Evolutionary conservation across 2,329 filamentous ascomycete species (phyloP), one percentile per base, ranked within the genome.

Genomic region (Penicillium freii): DNA sequence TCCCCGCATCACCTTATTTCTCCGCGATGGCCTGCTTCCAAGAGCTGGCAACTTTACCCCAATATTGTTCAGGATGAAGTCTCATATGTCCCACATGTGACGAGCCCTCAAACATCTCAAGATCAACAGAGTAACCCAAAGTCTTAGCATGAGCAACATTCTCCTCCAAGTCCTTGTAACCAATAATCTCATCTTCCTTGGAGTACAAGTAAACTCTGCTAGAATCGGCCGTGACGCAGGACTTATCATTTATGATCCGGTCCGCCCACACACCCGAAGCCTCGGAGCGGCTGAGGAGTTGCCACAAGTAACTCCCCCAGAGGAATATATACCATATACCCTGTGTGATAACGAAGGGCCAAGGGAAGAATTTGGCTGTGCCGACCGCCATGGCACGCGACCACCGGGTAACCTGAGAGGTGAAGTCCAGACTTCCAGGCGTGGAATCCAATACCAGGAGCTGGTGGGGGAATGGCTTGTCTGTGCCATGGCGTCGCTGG

Each of bases 71-170:
- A 1, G 81, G 79, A 54, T 85, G 80, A 69, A 79, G 72, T 19
- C 81, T 75, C 74, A 88, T 81, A 66, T 88, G 84, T 1, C 82
- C 84, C 19, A 86, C 85, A 69, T 89, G 86, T 1, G 79, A 73
- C 49, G 81, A 85, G 4, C 80, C 81, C 49, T 84, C 78, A 60
- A 88, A 88, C 31, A 80, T 65, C 56, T 83, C 81, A 21, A 77
- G 73, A 1, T 77, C 73, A 1, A 81, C 79, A 23, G 68, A 66
- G 61, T 81, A 86, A 0, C 85, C 85, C 52, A 75, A 72, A 13
- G 75, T 46, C 47, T 59, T 66, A 11, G 61, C 65, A 33, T 49
- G 25, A 6, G 65, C 65, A 42, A 63, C 65, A 51, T 60, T 63
- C n/a, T 58, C 55, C 50, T 67, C 65, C 56, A 67, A 46, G 48